phyloP scores from a whole-genome alignment of 352 stramenopile genomes.

The Pythium utonaiense region DNA sequence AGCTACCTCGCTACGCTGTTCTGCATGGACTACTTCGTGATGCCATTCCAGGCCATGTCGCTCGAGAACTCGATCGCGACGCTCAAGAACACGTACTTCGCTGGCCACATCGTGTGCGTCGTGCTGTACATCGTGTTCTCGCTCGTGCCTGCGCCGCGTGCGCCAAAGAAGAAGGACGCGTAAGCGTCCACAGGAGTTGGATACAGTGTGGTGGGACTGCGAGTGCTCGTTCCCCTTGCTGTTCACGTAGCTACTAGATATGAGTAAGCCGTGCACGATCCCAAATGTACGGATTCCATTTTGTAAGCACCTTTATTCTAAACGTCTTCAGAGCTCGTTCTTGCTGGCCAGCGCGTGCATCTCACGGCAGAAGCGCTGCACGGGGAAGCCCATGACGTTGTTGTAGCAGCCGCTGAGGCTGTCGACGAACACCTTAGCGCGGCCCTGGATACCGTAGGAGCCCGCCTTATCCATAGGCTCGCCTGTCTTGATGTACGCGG shows the following conservation, averaged over 20 bases:
- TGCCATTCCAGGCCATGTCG: conserved; percentile 57
- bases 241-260: too few species aligned
- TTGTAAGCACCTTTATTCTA: too few species aligned
- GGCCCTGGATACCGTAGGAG: conserved; percentile 87
- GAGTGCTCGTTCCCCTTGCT: too few species aligned
- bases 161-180: conserved; percentile 40
- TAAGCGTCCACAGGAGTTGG: conserved; percentile 29
- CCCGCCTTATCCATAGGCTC: conserved; percentile 93
- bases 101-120: conserved; percentile 57
- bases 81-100: conserved; percentile 68
- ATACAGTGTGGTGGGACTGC: too few species aligned
- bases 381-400: conserved; percentile 89
- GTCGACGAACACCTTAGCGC: conserved; percentile 74
- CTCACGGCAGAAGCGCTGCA: conserved; percentile 76
- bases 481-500: conserved; percentile 84
- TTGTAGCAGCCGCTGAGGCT: conserved; percentile 87
- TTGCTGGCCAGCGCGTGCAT: conserved; percentile 36
- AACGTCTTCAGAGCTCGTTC: conserved; percentile 38
- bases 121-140: conserved; percentile 73
- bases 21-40: conserved; percentile 70
- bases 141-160: conserved; percentile 50
- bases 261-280: too few species aligned
- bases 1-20: conserved; percentile 17
- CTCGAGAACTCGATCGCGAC: conserved; percentile 60
- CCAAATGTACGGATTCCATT: too few species aligned